These are phyloP conservation scores for Sporothrix brunneoviolacea DNA, from an alignment of 2,329 filamentous ascomycete genomes.

Conservation along the genomic window DNA sequence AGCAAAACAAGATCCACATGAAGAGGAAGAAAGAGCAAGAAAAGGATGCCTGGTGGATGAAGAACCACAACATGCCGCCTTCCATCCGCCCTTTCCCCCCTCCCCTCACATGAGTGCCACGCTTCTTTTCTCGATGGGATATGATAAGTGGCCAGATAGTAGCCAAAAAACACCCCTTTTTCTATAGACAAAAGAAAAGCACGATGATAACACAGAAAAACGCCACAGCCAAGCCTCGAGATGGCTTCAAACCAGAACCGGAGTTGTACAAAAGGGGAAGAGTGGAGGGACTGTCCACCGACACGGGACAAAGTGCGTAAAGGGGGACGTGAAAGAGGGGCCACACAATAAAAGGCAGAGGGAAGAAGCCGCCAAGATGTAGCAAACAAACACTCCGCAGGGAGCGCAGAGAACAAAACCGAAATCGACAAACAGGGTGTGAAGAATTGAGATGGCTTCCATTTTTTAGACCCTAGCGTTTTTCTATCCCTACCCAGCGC, in stretches of 20 bases:
- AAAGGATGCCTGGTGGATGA: no score
- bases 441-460: constrained; percentile 10
- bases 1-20: neutral
- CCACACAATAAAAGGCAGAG: no score
- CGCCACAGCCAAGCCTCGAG: constrained; percentile 11
- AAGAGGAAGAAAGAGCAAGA: no score
- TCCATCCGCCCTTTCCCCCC: no score
- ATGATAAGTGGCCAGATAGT: no score
- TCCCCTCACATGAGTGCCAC: no score
- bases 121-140: no score
- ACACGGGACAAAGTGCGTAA: neutral
- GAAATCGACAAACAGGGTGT: neutral
- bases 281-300: neutral
- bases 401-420: no score
- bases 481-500: constrained; percentile 6
- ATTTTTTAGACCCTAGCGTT: constrained; percentile 1
- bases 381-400: no score
- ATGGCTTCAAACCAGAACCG: neutral
- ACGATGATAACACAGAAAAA: neutral
- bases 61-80: no score
- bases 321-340: neutral
- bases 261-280: constrained; percentile 1
- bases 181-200: no score
- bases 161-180: no score
- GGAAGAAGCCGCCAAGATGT: neutral